Evolutionary conservation across 2,329 filamentous ascomycete species (phyloP), one percentile per base, ranked within the genome.

Genomic region (Metarhizium humberi): DNA sequence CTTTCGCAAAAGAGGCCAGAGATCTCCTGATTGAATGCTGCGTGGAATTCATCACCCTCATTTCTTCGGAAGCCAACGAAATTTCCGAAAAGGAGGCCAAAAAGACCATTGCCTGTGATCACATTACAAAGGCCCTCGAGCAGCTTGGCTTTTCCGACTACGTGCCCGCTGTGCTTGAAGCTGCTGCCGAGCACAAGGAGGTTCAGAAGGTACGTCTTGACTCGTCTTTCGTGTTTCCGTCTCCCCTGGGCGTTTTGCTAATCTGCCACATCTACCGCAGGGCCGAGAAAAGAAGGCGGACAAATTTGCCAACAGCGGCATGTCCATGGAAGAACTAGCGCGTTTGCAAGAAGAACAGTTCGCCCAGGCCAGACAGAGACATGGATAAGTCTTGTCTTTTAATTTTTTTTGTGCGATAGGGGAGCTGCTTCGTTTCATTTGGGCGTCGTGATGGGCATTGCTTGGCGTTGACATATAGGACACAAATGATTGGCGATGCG

Each of bases 41-140:
- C 67, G 92, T 99, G 66, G 94, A 99, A 72, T 99, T 99, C 72
- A 96, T 99, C 71, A 97, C 94, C 18, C 83, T 99, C 66, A 88
- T 99, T 63, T 96, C 92, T n/a, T 95, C 90, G 50, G 92, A 99
- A 75, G 94, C 94, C 59, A 99, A 99, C 72, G 94, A 99, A 66
- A 99, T 99, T 61, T 95, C 92, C 13, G 94, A 99, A 71, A 96
- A 96, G 72, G 94, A 99, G 67, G 90, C 92, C 51, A 99, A 99
- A 78, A 99, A 99, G 80, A 99, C 94, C 4, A 99, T 99, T 64
- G 92, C 92, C 13, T 95, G 90, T 71, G 94, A 99, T 66, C 94
- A 99, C 75, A 95, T 99, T 64, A 95, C 92, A 67, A 92, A 92
- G 67, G 94, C 94, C 0, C 80, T 99, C 46, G 88, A 92, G 64